Conservation (phyloP, 257 asterid species). For the Osmanthus fragrans region DNA sequence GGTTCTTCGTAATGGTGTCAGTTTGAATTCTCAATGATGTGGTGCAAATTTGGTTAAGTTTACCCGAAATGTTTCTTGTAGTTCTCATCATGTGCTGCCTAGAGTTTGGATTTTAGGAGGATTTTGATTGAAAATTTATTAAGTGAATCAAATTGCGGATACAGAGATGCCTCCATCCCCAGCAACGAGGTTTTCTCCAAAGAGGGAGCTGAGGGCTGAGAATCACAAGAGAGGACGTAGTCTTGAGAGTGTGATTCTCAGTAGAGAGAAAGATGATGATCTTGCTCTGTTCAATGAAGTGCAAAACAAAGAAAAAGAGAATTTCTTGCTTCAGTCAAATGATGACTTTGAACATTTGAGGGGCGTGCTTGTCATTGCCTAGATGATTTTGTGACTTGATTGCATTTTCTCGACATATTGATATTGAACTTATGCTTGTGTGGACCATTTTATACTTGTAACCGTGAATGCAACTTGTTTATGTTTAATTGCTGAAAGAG, state of each 20-base stretch:
- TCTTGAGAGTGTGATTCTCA: slow-evolving; percentile 67
- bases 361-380: too few species aligned
- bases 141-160: slow-evolving; percentile 23
- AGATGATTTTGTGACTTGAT: too few species aligned
- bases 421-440: too few species aligned
- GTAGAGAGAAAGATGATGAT: slow-evolving; percentile 74
- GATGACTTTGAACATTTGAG: slow-evolving; percentile 66
- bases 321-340: slow-evolving; percentile 80
- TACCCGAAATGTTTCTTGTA: background rate
- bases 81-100: slow-evolving; percentile 31
- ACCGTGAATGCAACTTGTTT: too few species aligned
- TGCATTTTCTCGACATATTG: too few species aligned
- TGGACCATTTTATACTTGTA: too few species aligned
- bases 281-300: slow-evolving; percentile 92
- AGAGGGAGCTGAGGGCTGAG: slow-evolving; percentile 68
- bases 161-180: slow-evolving; percentile 87
- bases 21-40: slow-evolving; percentile 7
- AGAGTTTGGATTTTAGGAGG: slow-evolving; percentile 30
- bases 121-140: slow-evolving; percentile 30
- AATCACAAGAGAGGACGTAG: slow-evolving; percentile 88
- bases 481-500: too few species aligned
- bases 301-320: slow-evolving; percentile 75
- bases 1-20: slow-evolving; percentile 13
- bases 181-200: slow-evolving; percentile 71
- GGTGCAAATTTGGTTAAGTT: slow-evolving; percentile 24